Conservation (phyloP, 495 filamentous ascomycete genomes). For the Halenospora varia region DNA sequence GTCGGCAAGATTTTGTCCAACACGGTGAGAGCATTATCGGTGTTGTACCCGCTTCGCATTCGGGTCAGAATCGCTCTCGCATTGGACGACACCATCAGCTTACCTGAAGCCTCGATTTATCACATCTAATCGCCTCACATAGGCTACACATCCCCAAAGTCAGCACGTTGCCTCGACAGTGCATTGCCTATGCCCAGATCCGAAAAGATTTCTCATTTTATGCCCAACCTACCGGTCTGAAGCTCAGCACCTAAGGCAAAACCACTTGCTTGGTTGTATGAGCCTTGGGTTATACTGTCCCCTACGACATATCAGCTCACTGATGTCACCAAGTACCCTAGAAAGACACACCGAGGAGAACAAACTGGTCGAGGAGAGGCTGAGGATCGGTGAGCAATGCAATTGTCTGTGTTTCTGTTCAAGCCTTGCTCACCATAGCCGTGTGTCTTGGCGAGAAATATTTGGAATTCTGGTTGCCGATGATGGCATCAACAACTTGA, state of each 20-base stretch:
- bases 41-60: conserved; percentile 58
- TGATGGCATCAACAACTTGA: no score
- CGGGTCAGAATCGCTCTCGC: neutral
- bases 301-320: conserved; percentile 2
- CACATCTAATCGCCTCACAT: conserved; percentile 59
- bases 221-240: conserved; percentile 42
- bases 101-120: conserved; percentile 53
- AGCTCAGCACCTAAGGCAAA: conserved; percentile 56
- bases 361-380: neutral
- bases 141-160: conserved; percentile 36
- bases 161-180: no score
- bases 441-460: no score
- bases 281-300: conserved; percentile 63
- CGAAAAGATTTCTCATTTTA: neutral
- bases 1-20: conserved; percentile 54
- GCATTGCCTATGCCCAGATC: no score
- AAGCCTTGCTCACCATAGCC: no score
- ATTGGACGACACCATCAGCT: neutral
- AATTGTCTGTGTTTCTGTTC: no score
- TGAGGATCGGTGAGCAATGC: no score
- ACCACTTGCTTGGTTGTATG: conserved; percentile 46
- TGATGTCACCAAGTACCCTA: neutral
- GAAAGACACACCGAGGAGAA: neutral
- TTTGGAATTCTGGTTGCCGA: no score
- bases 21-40: conserved; percentile 52